These are phyloP conservation scores for Nannochloris sp. DNA, from an alignment of 139 green algal genomes.

Conservation along the genomic window DNA sequence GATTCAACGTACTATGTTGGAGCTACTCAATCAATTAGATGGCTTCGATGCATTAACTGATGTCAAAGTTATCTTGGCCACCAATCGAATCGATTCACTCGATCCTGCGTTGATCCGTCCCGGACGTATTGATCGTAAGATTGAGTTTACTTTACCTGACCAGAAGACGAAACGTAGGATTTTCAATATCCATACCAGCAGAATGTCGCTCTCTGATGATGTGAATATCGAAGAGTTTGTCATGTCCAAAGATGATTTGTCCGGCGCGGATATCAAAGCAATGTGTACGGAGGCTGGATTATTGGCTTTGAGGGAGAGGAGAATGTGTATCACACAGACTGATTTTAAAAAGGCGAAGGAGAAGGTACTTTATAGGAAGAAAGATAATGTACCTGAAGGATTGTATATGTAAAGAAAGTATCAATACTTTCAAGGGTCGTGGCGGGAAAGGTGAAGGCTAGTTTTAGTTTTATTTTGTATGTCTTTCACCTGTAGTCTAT, in stretches of 20 bases:
- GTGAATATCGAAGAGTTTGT: constrained; percentile 99
- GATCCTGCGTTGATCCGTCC: constrained; percentile 95
- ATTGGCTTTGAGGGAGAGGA: constrained; percentile 89
- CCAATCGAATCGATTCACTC: constrained; percentile 95
- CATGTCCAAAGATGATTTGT: constrained; percentile 85
- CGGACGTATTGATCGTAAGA: constrained; percentile 90
- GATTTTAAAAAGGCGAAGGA: constrained; percentile 85
- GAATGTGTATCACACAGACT: constrained; percentile 86
- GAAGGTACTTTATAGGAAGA: constrained; percentile 99
- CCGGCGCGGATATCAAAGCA: constrained; percentile 97
- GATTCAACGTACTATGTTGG: constrained; percentile 98
- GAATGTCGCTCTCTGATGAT: constrained; percentile 90
- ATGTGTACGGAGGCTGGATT: constrained; percentile 98
- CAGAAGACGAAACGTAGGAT: constrained; percentile 98
- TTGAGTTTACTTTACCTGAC: constrained; percentile 98
- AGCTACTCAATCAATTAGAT: constrained; percentile 98
- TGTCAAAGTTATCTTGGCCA: constrained; percentile 99
- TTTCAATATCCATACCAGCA: constrained; percentile 84
- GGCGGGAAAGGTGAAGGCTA: no score
- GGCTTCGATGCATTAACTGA: constrained; percentile 91
- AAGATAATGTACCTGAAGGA: constrained; percentile 94
- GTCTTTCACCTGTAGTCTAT: no score
- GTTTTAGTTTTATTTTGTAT: no score
- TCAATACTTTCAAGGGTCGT: no score
- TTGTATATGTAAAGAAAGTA: constrained; percentile 84